A percentile compares a stretch with the other conserved stretches of the same genome.
Evolutionary conservation across 2,329 filamentous ascomycete species (phyloP).

Genomic region (Cytospora piceae): DNA sequence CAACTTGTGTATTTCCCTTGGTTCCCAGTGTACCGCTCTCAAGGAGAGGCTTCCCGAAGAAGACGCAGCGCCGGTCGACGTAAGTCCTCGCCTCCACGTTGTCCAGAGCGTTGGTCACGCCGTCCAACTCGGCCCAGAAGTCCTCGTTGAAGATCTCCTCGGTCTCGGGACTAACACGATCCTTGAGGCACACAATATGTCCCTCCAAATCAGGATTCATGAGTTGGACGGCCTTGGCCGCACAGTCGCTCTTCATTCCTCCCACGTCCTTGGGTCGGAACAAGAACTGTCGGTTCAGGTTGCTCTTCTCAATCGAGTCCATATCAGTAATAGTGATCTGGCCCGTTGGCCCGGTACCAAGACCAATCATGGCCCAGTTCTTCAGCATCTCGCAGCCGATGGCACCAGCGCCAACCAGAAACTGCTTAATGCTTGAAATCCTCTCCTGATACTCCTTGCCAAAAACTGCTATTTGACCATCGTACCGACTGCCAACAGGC

Average conservation of each 20-base stretch:
- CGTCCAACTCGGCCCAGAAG: constrained; percentile 87
- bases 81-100: constrained; percentile 97
- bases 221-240: constrained; percentile 81
- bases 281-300: constrained; percentile 94
- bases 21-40: constrained; percentile 98
- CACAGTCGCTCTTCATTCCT: constrained; percentile 94
- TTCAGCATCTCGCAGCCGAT: constrained; percentile 99
- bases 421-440: constrained; percentile 86
- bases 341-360: constrained; percentile 85
- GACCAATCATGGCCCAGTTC: constrained; percentile 99
- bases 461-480: constrained; percentile 96
- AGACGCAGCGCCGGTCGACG: constrained; percentile 93
- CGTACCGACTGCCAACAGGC: constrained; percentile 83
- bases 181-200: constrained; percentile 83
- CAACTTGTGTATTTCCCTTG: constrained; percentile 97
- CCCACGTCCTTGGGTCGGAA: constrained; percentile 95
- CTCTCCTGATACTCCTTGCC: constrained; percentile 93
- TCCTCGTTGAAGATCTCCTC: constrained; percentile 92
- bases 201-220: constrained; percentile 95
- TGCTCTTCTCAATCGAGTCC: constrained; percentile 99
- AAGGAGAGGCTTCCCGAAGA: constrained; percentile 95
- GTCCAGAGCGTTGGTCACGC: constrained; percentile 95
- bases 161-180: constrained; percentile 88
- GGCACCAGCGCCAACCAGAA: constrained; percentile 93
- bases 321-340: constrained; percentile 95